Conservation (phyloP, 306 rosid genomes). For the Dryas alaskensis region DNA sequence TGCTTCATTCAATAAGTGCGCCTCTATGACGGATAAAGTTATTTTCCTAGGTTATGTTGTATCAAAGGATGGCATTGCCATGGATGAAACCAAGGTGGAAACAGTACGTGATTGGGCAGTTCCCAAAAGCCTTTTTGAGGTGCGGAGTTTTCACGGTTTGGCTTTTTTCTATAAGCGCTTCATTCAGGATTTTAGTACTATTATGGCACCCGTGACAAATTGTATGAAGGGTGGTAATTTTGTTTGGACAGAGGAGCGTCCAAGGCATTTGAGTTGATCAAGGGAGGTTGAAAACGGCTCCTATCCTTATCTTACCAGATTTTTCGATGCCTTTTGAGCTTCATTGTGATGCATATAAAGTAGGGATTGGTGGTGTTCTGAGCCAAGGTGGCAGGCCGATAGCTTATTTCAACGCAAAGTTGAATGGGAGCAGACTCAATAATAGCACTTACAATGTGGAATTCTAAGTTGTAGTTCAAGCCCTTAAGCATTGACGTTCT, state of each 20-base stretch:
- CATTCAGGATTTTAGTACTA: not conserved
- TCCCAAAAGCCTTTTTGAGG: not conserved
- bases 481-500: not conserved
- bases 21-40: no score
- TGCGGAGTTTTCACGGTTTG: not conserved
- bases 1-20: no score
- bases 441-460: conserved; percentile 8
- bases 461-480: not conserved
- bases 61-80: not conserved
- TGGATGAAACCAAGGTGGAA: not conserved
- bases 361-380: no score
- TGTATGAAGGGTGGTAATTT: not conserved
- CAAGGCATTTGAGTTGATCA: no score
- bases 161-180: not conserved
- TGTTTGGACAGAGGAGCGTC: not conserved
- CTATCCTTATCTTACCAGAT: no score
- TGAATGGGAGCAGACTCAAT: not conserved
- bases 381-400: no score
- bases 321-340: no score
- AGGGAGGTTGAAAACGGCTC: no score
- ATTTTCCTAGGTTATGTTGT: no score
- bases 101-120: not conserved
- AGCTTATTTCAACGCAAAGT: not conserved
- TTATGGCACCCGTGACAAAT: not conserved
- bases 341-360: no score